Base-by-base conservation (phyloP, 2,329 filamentous ascomycete genomes). In the Dactylellina sp. region DNA sequence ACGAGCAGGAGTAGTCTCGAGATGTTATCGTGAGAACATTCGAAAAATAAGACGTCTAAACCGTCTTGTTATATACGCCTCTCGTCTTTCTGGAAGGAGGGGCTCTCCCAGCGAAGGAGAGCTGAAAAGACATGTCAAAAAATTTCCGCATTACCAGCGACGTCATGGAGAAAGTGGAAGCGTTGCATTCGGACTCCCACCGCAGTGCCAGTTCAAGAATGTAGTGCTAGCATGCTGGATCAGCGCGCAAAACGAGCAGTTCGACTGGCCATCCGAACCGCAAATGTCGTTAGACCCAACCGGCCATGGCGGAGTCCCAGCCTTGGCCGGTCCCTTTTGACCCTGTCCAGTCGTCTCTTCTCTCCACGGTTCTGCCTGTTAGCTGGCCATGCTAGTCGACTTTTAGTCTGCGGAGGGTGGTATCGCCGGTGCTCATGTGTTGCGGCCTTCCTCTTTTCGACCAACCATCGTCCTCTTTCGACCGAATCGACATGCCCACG, bases 161-260 rank as follows among this genome's bases (percentile, higher is more conserved):
- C 64, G 64, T 70, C 64, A 70, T 70, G 42, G 16, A 50, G 62
- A 65, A 65, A 50, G 62, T 61, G 39, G 18, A 62, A 70, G 56
- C 49, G 64, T 70, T 62, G 64, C 64, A 62, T 62, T 62, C 64
- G 49, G 64, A 20, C 49, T 24, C 25, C 7, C 25, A 22, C 25
- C 22, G 22, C 16, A 42, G 53, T 37, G 37, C 22, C 53, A 32
- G 7, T 59, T 61, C 63, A 52, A 60, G 55, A 53, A 52, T 56
- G 64, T 70, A 49, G 55, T n/a, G 40, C n/a, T n/a, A n/a, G n/a
- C n/a, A n/a, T n/a, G n/a, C 64, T 61, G 25, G 64, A 61, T 70
- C 55, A 39, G 47, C 46, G 16, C 56, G 57, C 39, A 61, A 49
- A 61, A 70, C 18, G 24, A 55, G 56, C 25, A 53, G 35, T n/a